Conservation (phyloP, 2,329 filamentous ascomycete genomes). For the Aspergillus sp. region DNA sequence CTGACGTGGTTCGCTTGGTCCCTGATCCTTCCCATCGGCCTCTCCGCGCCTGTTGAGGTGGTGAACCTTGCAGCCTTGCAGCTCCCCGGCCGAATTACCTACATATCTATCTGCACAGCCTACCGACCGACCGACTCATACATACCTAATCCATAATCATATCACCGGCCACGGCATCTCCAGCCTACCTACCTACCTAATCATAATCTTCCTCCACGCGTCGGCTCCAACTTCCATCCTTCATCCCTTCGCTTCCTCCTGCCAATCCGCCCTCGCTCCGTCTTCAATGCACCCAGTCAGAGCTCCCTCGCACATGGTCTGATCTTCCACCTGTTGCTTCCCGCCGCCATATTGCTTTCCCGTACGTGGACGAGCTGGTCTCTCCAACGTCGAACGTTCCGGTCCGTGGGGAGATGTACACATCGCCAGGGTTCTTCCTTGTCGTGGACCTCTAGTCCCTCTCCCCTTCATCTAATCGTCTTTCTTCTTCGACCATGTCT, state of each 20-base stretch:
- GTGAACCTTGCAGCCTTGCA: neutral
- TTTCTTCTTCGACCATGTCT: slow-evolving; percentile 31
- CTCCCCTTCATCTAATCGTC: neutral
- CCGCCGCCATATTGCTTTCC: slow-evolving; percentile 6
- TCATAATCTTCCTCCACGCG: neutral
- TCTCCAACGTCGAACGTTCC: slow-evolving; percentile 29
- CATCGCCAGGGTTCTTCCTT: slow-evolving; percentile 20
- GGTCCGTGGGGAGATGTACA: slow-evolving; percentile 28
- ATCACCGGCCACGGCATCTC: neutral
- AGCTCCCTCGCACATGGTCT: slow-evolving; percentile 13
- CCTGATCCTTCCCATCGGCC: neutral
- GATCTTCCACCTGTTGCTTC: neutral
- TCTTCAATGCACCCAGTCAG: slow-evolving; percentile 11
- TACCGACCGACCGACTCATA: neutral
- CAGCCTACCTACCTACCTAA: neutral
- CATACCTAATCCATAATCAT: neutral
- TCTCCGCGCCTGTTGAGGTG: neutral
- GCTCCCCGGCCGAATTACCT: neutral
- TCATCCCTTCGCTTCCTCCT: neutral
- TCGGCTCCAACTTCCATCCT: neutral
- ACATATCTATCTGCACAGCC: neutral
- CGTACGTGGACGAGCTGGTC: slow-evolving; percentile 43
- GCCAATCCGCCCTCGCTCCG: slow-evolving; percentile 1
- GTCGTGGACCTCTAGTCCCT: slow-evolving; percentile 17
- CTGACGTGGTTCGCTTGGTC: neutral